These are phyloP conservation scores for Dactylellina cionopaga DNA, from an alignment of 2,329 filamentous ascomycete genomes.

Conservation along the genomic window DNA sequence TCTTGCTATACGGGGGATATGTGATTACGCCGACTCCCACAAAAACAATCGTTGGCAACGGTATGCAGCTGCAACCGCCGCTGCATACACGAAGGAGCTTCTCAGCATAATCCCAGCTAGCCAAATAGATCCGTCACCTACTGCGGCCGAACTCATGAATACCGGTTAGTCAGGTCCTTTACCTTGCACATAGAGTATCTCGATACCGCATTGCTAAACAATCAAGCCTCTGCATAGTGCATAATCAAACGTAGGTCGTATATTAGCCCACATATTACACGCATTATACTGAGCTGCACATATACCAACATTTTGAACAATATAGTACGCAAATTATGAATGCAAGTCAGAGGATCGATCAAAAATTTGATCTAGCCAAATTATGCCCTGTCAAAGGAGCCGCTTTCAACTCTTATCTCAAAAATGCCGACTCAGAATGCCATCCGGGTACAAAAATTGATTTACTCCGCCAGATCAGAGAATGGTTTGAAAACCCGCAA, in stretches of 20 bases:
- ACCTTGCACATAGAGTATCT: background rate
- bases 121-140: background rate
- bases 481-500: constrained; percentile 26
- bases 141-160: background rate
- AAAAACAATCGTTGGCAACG: background rate
- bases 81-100: background rate
- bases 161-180: background rate
- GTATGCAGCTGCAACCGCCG: background rate
- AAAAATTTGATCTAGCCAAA: constrained; percentile 3
- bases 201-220: background rate
- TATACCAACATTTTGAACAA: too few species aligned
- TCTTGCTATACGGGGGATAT: constrained; percentile 33
- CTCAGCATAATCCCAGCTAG: constrained; percentile 1
- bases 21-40: constrained; percentile 12
- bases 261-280: too few species aligned
- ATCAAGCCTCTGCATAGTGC: too few species aligned
- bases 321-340: background rate
- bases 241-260: too few species aligned
- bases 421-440: constrained; percentile 54
- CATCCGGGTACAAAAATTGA: constrained; percentile 54
- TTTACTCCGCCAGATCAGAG: constrained; percentile 51
- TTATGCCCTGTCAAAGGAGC: constrained; percentile 43
- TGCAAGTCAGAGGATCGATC: background rate
- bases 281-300: too few species aligned
- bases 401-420: constrained; percentile 52